Conservation (phyloP, 2,329 filamentous ascomycete species). For the Aureobasidium pullulans region DNA sequence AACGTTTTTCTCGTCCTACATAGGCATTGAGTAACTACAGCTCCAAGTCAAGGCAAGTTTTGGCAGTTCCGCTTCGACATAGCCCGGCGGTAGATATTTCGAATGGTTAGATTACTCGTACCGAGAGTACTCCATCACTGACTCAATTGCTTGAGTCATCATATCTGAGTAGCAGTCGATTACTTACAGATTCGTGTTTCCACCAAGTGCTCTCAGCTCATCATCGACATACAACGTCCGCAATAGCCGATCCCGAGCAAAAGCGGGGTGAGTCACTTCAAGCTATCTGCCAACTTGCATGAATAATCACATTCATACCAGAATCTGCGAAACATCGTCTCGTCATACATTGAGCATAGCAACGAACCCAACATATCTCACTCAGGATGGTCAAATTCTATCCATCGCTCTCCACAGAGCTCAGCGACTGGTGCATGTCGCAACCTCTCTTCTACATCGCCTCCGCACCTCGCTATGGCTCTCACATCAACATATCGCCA, state of each 20-base stretch:
- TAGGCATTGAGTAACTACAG: no score
- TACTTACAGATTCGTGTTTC: no score
- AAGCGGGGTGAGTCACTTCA: constrained; percentile 8
- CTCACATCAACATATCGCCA: constrained; percentile 69
- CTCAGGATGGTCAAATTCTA: constrained; percentile 52
- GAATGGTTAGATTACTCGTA: no score
- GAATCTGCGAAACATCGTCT: no score
- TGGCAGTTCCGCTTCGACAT: no score
- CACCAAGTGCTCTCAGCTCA: no score
- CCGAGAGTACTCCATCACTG: no score
- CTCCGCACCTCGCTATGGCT: constrained; percentile 59
- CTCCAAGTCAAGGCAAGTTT: no score
- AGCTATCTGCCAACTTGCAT: background rate
- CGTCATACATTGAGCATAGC: background rate
- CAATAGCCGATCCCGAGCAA: background rate
- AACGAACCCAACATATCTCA: background rate
- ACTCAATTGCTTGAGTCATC: no score
- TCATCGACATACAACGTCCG: background rate
- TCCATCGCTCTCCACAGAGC: constrained; percentile 46
- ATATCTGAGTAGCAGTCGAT: no score
- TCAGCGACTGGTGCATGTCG: constrained; percentile 55
- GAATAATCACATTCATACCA: background rate
- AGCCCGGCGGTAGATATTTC: no score
- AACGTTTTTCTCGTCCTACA: no score
- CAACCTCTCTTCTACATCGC: constrained; percentile 72